Base-by-base conservation (phyloP, 1,139 yeast genomes). In the Pneumocystis murina region DNA sequence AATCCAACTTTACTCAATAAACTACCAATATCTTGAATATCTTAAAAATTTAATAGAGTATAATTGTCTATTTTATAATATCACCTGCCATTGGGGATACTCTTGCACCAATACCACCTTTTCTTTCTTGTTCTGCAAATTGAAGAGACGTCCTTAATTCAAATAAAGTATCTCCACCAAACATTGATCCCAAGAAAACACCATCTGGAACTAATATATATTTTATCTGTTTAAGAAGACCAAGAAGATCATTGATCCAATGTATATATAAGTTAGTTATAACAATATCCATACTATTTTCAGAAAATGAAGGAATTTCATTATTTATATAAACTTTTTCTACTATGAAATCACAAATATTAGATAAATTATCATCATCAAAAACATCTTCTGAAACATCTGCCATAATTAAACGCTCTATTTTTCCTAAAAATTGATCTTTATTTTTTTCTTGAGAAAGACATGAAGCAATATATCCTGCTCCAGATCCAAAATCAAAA, bases 241-340 rank as follows among this genome's bases (percentile, higher is more conserved):
- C 78, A 0, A 95, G 95, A 35, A 88, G 78, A 69, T 88, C 92
- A 70, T 88, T 88, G 64, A 87, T 84, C 96, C 96, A 88, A 72
- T 88, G 95, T 72, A 88, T 72, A 39, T 88, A 81, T 70, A 87
- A 74, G 71, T 86, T 87, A 1, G 92, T 85, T 3, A 88, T 72
- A 1, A 87, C 86, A 0, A 90, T 87, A 73, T 87, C 94, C 70
- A 79, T 86, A 54, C 80, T 75, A 66, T 82, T 77, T 62, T 75
- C 33, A 20, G 63, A 39, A 57, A 62, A 62, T 33, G 63, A 64
- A 16, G 63, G 60, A 14, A 61, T 59, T 72, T 88, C 95, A 71
- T 87, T 95, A 71, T 88, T 94, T 1, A 81, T 82, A 12, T 81
- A 83, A 1, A 80, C 69, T 55, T 80, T 73, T 62, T 83, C 75